Evolutionary conservation across 495 filamentous ascomycete species (phyloP).

Genomic region (Aspergillus sclerotioniger): DNA sequence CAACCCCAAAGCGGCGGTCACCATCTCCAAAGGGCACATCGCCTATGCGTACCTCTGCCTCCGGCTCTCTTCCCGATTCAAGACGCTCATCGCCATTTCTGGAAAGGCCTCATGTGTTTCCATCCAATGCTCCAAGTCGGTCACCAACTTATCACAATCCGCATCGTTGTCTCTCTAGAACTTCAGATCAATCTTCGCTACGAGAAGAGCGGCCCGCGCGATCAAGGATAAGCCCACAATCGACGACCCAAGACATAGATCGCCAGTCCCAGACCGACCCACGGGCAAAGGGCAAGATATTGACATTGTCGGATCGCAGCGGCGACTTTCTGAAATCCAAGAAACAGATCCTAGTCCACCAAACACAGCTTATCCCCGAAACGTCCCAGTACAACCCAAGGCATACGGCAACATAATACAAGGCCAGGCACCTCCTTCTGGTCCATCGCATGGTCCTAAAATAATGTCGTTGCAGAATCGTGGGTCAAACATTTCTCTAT

Average conservation of each 20-base stretch:
- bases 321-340: constrained; percentile 2
- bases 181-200: constrained; percentile 4
- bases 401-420: constrained; percentile 29
- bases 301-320: constrained; percentile 3
- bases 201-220: constrained; percentile 3
- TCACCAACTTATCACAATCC: constrained; percentile 24
- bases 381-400: constrained; percentile 36
- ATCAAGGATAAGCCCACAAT: constrained; percentile 6
- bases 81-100: constrained; percentile 37
- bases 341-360: constrained; percentile 7
- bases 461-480: constrained; percentile 49
- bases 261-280: constrained; percentile 7
- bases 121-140: constrained; percentile 22
- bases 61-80: constrained; percentile 39
- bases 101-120: constrained; percentile 23
- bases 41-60: constrained; percentile 31
- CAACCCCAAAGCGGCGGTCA: constrained; percentile 23
- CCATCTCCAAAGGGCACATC: constrained; percentile 28
- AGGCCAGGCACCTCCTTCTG: constrained; percentile 44
- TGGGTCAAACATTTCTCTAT: constrained; percentile 45
- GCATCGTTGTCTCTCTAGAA: constrained; percentile 7
- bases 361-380: constrained; percentile 15
- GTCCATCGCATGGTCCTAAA: constrained; percentile 46
- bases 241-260: constrained; percentile 9
- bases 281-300: constrained; percentile 9